These are phyloP conservation scores for Pythium grandisporangium DNA, from an alignment of 352 stramenopile genomes.

Conservation along the genomic window DNA sequence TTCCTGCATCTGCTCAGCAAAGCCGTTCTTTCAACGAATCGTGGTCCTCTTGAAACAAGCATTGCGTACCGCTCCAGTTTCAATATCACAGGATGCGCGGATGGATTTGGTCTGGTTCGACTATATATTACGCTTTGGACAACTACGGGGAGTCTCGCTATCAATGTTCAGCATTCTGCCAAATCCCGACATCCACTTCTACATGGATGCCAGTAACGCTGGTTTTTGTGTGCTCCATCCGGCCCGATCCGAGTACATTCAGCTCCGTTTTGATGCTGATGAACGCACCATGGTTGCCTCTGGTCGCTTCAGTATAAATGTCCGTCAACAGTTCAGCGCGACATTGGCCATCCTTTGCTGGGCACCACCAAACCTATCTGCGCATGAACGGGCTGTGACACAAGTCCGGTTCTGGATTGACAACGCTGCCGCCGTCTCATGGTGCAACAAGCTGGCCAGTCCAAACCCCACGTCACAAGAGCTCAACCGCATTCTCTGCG, in stretches of 20 bases:
- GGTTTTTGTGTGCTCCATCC: slow-evolving; percentile 14
- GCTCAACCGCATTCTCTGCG: slow-evolving; percentile 2
- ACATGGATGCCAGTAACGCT: slow-evolving; percentile 9
- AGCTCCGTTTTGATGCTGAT: slow-evolving; percentile 7
- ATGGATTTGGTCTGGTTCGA: no score
- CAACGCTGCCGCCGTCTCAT: slow-evolving; percentile 2
- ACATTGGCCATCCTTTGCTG: neutral
- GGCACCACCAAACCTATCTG: neutral
- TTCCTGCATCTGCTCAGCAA: no score
- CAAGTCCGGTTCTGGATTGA: slow-evolving; percentile 7
- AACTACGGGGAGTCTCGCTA: no score
- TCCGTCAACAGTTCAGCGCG: slow-evolving; percentile 3
- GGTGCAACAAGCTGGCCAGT: slow-evolving; percentile 1
- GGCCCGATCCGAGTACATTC: neutral
- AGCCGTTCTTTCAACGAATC: no score
- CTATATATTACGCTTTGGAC: no score
- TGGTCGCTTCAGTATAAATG: slow-evolving; percentile 7
- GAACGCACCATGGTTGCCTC: slow-evolving; percentile 2
- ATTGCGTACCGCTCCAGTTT: no score
- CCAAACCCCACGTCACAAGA: slow-evolving; percentile 1
- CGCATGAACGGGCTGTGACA: neutral
- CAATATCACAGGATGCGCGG: no score
- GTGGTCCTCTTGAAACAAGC: no score
- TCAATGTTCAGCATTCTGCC: neutral
- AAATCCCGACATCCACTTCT: slow-evolving; percentile 3